Percentiles rank a stretch among this genome's conserved stretches.
Evolutionary conservation across 345 rosid species (phyloP).

Genomic region (Eucalyptus sp.): DNA sequence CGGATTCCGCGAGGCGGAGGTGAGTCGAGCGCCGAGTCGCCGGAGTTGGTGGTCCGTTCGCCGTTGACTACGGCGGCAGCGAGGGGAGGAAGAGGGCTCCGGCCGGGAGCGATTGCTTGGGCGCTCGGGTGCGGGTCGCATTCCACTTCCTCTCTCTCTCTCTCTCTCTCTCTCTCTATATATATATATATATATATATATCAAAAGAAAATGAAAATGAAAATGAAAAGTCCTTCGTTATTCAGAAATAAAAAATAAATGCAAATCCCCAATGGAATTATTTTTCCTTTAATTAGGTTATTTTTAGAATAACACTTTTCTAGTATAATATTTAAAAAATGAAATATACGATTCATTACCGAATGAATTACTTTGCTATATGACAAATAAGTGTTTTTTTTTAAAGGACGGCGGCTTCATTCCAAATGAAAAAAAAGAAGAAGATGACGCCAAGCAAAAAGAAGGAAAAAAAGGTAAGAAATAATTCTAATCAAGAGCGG

Average conservation of each 20-base stretch:
- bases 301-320: background rate
- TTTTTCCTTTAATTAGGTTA: background rate
- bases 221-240: background rate
- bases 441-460: rapidly evolving
- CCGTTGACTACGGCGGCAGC: background rate
- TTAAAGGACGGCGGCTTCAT: background rate
- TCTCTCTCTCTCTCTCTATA: background rate
- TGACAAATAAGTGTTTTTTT: background rate
- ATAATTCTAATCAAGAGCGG: background rate
- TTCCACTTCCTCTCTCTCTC: background rate
- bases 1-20: background rate
- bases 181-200: no score
- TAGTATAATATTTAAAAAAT: background rate
- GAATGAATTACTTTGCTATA: background rate
- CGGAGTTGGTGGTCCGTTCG: background rate
- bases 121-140: background rate
- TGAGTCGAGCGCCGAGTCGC: background rate
- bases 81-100: background rate
- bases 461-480: background rate
- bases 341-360: background rate
- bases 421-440: rapidly evolving
- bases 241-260: background rate
- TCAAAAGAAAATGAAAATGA: no score
- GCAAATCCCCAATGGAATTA: background rate
- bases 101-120: background rate